Percentiles rank a stretch among this genome's conserved stretches.
These are phyloP conservation scores for Zygotorulaspora chibaensis DNA, from an alignment of 805 yeast species.

Conservation along the genomic window DNA sequence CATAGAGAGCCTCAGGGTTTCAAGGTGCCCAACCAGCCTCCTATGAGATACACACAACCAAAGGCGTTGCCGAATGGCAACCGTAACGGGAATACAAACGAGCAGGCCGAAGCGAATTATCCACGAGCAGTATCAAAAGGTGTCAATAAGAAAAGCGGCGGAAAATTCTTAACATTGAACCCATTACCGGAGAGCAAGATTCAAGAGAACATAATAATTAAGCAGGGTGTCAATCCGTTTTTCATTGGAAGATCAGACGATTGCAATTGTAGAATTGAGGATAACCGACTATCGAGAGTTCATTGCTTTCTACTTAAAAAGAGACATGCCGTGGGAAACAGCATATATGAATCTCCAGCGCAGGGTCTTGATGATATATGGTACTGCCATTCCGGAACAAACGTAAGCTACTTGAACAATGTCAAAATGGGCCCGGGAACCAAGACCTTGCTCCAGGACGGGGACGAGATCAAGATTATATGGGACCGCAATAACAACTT, in stretches of 20 bases:
- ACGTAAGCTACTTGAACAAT: constrained; percentile 70
- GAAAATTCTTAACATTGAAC: constrained; percentile 57
- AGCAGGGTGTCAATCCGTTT: constrained; percentile 63
- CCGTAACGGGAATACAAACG: constrained; percentile 3
- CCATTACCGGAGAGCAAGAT: constrained; percentile 48
- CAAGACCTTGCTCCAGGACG: constrained; percentile 56
- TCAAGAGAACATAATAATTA: constrained; percentile 49
- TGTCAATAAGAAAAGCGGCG: constrained; percentile 34
- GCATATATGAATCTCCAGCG: constrained; percentile 66
- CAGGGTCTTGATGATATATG: constrained; percentile 71
- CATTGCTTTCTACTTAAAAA: constrained; percentile 70
- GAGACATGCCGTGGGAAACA: constrained; percentile 55
- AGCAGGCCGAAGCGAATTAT: constrained; percentile 11
- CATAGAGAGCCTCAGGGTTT: constrained; percentile 20
- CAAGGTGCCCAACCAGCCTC: constrained; percentile 29
- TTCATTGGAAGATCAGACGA: constrained; percentile 69
- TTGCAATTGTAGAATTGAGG: constrained; percentile 59
- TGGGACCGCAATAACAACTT: constrained; percentile 53
- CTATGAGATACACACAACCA: constrained; percentile 30
- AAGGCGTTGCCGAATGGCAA: constrained; percentile 3
- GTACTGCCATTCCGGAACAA: constrained; percentile 76
- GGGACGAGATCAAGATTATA: constrained; percentile 64
- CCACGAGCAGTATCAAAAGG: constrained; percentile 6
- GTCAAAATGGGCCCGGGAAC: constrained; percentile 55
- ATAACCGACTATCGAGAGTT: constrained; percentile 74